Percentiles rank a stretch among this genome's conserved stretches.
phyloP scores from a whole-genome alignment of 148 eudicot genomes.

The Rhododendron williamsianum region DNA sequence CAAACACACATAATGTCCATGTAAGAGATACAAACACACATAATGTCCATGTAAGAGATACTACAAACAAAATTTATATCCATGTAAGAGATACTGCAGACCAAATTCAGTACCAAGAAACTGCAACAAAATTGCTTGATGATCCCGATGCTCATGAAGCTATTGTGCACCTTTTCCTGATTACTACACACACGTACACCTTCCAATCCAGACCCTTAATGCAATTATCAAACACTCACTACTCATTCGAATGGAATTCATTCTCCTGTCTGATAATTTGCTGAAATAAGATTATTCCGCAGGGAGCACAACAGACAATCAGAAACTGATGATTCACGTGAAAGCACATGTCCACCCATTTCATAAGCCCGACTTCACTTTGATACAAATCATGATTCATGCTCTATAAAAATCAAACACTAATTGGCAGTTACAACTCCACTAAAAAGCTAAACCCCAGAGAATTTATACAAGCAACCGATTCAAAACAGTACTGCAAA shows the following conservation, averaged over 20 bases:
- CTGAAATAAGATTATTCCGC: neutral
- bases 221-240: neutral
- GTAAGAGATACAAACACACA: neutral
- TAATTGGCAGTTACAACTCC: neutral
- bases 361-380: neutral
- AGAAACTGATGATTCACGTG: neutral
- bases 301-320: neutral
- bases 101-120: neutral
- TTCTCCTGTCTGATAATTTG: neutral
- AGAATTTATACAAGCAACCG: neutral
- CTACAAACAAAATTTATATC: neutral
- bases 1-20: neutral
- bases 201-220: neutral
- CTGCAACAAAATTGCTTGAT: neutral
- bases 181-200: neutral
- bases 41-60: neutral
- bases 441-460: neutral
- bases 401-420: neutral
- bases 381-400: neutral
- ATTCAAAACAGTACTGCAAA: neutral
- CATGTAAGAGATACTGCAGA: neutral
- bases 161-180: neutral
- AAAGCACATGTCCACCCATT: neutral
- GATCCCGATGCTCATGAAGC: neutral
- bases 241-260: neutral